These are phyloP conservation scores for Boletellus ananiceps DNA, from an alignment of 768 basidiomycete species.

Conservation along the genomic window DNA sequence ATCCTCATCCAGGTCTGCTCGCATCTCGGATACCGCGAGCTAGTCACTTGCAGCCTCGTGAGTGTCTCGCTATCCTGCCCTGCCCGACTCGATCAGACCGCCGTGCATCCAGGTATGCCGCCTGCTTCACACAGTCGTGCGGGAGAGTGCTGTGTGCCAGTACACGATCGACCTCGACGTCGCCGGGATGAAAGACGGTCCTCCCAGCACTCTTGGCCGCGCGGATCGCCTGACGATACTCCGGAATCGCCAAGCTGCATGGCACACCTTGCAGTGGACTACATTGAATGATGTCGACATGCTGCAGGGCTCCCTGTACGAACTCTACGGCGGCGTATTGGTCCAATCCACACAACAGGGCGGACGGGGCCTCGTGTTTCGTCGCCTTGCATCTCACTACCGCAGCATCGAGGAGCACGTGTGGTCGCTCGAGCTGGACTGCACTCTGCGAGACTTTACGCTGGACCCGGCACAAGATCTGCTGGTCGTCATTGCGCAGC, in stretches of 20 bases:
- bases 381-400: slow-evolving; percentile 45
- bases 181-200: slow-evolving; percentile 40
- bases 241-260: slow-evolving; percentile 35
- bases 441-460: slow-evolving; percentile 50
- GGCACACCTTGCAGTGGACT: slow-evolving; percentile 38
- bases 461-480: slow-evolving; percentile 69
- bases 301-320: slow-evolving; percentile 45
- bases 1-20: slow-evolving; percentile 21
- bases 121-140: slow-evolving; percentile 26
- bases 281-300: slow-evolving; percentile 34
- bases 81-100: neutral
- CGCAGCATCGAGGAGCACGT: slow-evolving; percentile 43
- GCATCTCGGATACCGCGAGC: slow-evolving; percentile 17
- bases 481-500: slow-evolving; percentile 46
- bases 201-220: slow-evolving; percentile 22
- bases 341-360: slow-evolving; percentile 34
- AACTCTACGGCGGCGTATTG: slow-evolving; percentile 55
- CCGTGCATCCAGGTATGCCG: slow-evolving; percentile 31
- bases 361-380: slow-evolving; percentile 36
- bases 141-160: slow-evolving; percentile 32
- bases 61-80: neutral
- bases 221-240: slow-evolving; percentile 38
- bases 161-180: slow-evolving; percentile 44
- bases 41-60: slow-evolving; percentile 29
- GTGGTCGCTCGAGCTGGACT: slow-evolving; percentile 40